Base-by-base conservation (phyloP, 176 grass and related monocot species). In the Pharus latifolius region DNA sequence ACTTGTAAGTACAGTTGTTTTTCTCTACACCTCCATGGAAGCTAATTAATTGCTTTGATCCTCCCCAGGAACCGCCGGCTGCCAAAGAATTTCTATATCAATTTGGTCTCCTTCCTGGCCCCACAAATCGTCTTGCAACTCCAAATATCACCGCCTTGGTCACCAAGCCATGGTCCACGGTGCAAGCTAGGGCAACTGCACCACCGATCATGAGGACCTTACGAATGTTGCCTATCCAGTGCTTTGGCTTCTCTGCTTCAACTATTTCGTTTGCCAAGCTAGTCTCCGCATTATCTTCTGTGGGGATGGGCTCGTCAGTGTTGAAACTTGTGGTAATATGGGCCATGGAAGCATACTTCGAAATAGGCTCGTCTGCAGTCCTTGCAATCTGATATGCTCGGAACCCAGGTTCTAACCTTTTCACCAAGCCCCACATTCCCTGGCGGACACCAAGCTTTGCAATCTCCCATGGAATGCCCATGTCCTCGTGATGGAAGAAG, bases 381-480 rank as follows among this genome's bases (percentile, higher is more conserved):
- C 73, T 86, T 0, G 67, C 63, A 23, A 77, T 24, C 65, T 95
- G 90, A 82, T 95, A 99, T 32, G 96, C 96, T 7, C 87, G 76
- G 3, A 94, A 38, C 18, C 96, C 96, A 24, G 96, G 90, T 10
- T 99, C 96, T 14, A 99, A 82, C 60, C 73, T 78, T 15, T 83
- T 94, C 24, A 99, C 84, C 4, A 87, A 88, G 33, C 87, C 79
- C 96, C 90, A 95, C 96, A 99, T 99, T 0, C 96, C 96, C 69
- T 99, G 96, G 13, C 88, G 76, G 47, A 95, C 69, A 3, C 90
- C 96, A 1, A 99, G 60, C 67, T 99, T 99, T 0, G 87, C 82
- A 27, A 99, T 77, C 20, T 93, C 82, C 90, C 87, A 73, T 19
- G 90, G 96, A 44, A 99, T 99, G 12, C 96, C 96, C 96, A 95